Evolutionary conservation across 2,329 filamentous ascomycete genomes (phyloP), one percentile per base, ranked within the genome.

Genomic region (Xylogone sp.): DNA sequence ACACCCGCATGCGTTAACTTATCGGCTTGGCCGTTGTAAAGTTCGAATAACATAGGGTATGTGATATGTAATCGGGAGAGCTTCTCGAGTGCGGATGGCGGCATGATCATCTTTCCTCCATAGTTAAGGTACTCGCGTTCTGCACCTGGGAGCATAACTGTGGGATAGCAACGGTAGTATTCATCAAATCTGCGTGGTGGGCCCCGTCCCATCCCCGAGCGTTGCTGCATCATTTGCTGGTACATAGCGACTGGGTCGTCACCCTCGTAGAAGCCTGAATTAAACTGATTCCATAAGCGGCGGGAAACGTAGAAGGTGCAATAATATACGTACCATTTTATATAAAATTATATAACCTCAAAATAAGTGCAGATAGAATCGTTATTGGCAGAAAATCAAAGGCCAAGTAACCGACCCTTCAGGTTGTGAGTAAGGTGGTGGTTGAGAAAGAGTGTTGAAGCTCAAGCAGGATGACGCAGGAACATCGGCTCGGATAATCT

Each of bases 131-230:
- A 87, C 48, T 89, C 87, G 59, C 94, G 83, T 64, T 97, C 92
- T 34, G 90, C 83, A 2, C 93, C 92, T 12, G 92, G 90, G 56
- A 96, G 84, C 92, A 99, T 97, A 62, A 87, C 85, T 63, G 97
- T 82, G 43, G 94, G 94, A 66, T 97, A 99, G 76, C 92, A 97
- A 64, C 94, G 87, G 73, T 97, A 97, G 75, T 96, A 97, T 71
- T 99, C 94, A 71, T 99, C 93, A 75, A 99, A 99, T 54, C 92
- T 89, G 62, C 90, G 88, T 77, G 63, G 68, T 76, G 69, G 48
- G 22, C 49, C 48, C 19, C 56, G 56, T 42, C 59, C 48, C 53
- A 53, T 57, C 49, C 58, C 59, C 9, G 59, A 53, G 16, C 54
- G 50, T 44, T 62, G 21, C 4, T 51, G 62, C 13, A 65, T 49